phyloP scores from a whole-genome alignment of 305 asterid genomes.

The Solanum chacoense region DNA sequence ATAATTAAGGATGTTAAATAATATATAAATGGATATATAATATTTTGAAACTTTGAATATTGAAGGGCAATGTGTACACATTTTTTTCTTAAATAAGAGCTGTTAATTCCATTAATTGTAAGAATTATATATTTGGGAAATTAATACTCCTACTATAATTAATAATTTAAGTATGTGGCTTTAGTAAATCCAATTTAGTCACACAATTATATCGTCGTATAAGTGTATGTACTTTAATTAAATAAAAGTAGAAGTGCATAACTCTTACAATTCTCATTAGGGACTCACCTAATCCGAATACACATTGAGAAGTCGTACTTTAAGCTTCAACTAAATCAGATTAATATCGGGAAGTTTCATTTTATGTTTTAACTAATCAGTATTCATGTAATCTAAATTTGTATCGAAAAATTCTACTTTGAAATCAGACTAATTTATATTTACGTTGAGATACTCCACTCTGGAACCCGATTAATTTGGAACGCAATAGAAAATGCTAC shows the following conservation, averaged over 20 bases:
- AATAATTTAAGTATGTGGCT: background rate
- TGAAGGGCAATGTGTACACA: background rate
- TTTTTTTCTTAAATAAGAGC: background rate
- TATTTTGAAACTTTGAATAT: background rate
- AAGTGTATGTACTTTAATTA: background rate
- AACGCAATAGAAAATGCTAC: background rate
- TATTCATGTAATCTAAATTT: background rate
- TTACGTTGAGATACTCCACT: background rate
- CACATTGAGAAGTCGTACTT: background rate
- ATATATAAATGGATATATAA: background rate
- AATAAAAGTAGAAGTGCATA: background rate
- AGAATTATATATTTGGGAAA: background rate
- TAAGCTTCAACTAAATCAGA: background rate
- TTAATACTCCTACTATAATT: background rate
- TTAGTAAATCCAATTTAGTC: background rate
- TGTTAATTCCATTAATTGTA: background rate
- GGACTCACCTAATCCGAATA: background rate
- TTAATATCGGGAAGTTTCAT: background rate
- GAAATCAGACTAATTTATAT: background rate
- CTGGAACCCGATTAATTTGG: no score
- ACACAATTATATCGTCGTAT: background rate
- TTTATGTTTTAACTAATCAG: background rate
- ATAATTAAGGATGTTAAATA: background rate
- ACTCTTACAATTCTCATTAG: background rate
- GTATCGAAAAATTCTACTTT: background rate